phyloP scores from a whole-genome alignment of 495 filamentous ascomycete species.

The Aspergillus ellipticus region DNA sequence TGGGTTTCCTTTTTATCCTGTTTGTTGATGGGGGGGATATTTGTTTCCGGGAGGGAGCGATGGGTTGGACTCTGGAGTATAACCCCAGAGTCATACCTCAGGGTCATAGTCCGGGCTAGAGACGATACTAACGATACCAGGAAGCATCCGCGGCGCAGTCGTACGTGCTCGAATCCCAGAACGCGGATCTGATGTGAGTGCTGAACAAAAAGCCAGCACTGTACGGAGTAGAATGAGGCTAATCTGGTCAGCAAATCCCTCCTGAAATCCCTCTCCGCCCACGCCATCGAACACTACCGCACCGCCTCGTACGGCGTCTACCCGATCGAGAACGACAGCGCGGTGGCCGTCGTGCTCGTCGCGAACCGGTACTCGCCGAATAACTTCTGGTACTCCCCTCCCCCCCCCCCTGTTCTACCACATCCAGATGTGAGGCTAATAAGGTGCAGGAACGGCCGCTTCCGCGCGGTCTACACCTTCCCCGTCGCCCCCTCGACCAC shows the following conservation, averaged over 20 bases:
- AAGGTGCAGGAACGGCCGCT: slow-evolving; percentile 81
- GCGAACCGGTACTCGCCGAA: slow-evolving; percentile 96
- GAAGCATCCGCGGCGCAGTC: slow-evolving; percentile 82
- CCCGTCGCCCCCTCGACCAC: slow-evolving; percentile 58
- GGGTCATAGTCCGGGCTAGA: not conserved
- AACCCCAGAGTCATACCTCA: too few relatives aligned
- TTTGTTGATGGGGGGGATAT: too few relatives aligned
- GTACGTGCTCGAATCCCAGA: slow-evolving; percentile 71
- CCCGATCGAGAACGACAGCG: slow-evolving; percentile 67
- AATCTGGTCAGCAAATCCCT: slow-evolving; percentile 55
- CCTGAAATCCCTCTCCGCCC: slow-evolving; percentile 68
- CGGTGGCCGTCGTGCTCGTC: slow-evolving; percentile 77
- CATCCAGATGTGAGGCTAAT: too few relatives aligned
- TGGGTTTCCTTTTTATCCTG: too few relatives aligned
- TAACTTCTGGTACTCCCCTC: slow-evolving; percentile 77
- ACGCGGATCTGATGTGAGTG: slow-evolving; percentile 74
- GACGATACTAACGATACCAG: slow-evolving; percentile 31
- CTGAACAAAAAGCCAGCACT: not conserved
- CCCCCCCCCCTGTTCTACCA: not conserved
- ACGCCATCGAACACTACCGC: slow-evolving; percentile 87
- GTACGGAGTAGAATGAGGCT: not conserved
- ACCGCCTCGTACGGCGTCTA: slow-evolving; percentile 76
- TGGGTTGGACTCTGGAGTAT: too few relatives aligned
- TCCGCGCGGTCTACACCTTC: slow-evolving; percentile 74
- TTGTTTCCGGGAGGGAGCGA: too few relatives aligned